Evolutionary conservation across 2,329 filamentous ascomycete species (phyloP).

Genomic region (Pseudogymnoascus sp.): DNA sequence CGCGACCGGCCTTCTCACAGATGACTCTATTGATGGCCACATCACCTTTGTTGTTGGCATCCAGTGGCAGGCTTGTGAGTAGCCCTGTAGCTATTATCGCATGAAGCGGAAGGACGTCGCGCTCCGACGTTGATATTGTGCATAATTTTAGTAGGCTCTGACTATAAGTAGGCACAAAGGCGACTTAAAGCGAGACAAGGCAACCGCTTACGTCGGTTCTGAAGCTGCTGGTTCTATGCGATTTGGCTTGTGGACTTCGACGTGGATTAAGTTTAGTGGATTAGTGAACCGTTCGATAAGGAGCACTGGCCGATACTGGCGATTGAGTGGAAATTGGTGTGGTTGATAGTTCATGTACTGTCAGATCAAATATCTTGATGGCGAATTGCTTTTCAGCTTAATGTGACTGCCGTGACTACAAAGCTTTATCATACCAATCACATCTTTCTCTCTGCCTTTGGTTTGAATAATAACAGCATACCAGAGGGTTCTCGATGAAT

Average conservation of each 20-base stretch:
- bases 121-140: background rate
- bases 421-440: background rate
- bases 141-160: background rate
- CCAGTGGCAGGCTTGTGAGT: constrained; percentile 27
- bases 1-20: constrained; percentile 35
- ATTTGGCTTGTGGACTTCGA: background rate
- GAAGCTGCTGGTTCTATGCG: background rate
- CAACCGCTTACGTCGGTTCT: background rate
- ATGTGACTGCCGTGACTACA: background rate
- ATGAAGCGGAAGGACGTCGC: background rate
- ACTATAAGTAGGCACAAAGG: background rate
- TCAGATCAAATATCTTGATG: background rate
- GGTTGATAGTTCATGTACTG: background rate
- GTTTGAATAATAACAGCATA: background rate
- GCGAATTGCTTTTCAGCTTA: background rate
- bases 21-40: constrained; percentile 41
- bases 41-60: constrained; percentile 35
- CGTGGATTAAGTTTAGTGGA: background rate
- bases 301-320: background rate
- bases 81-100: background rate
- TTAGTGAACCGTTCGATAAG: background rate
- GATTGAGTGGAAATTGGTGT: background rate
- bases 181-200: background rate
- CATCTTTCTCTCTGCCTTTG: background rate
- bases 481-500: background rate